Base-by-base conservation (phyloP, 257 asterid genomes). In the Schizonepeta tenuifolia region DNA sequence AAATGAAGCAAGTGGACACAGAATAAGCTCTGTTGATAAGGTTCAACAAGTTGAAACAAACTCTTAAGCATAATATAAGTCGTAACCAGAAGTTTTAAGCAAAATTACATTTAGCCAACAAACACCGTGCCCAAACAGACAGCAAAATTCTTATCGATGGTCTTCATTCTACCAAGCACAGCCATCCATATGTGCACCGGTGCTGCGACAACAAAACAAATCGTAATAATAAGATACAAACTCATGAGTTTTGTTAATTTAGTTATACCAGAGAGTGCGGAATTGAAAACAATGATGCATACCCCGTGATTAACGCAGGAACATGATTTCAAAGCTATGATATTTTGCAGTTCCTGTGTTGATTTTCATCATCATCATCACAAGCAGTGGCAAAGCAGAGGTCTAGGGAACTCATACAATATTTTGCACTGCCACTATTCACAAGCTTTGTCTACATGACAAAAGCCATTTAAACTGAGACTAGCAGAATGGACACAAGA, bases 401-500 rank as follows among this genome's bases (percentile, higher is more conserved):
- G 75, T 70, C 83, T 79, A 77, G 84, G 83, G 88, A 81, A 82
- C 96, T 69, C 86, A 0, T 67, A 31, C 43, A 51, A 71, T 56
- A 69, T 71, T 46, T 38, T 72, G 83, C 75, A 79, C 61, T 78
- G 77, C 84, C 83, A 76, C 82, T 74, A 77, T 60, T 68, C 17
- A 20, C 66, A 77, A 82, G 82, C 89, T 82, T 81, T 83, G 79
- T 77, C 78, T 22, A 47, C 21, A 61, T 59, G 70, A 81, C 80
- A 82, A 71, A 56, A 81, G 89, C 86, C 68, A 79, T 41, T 22
- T 55, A 38, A 81, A 86, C 96, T 87, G 87, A 83, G 91, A 80
- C 78, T 50, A 38, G 72, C 82, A 70, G 85, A 67, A 74, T 83
- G 85, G 82, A 41, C 33, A 53, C 50, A 40, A 62, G 63, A 67